Conservation (phyloP, 108 stramenopile species). For the Pseudonitzschia delicatissima region DNA sequence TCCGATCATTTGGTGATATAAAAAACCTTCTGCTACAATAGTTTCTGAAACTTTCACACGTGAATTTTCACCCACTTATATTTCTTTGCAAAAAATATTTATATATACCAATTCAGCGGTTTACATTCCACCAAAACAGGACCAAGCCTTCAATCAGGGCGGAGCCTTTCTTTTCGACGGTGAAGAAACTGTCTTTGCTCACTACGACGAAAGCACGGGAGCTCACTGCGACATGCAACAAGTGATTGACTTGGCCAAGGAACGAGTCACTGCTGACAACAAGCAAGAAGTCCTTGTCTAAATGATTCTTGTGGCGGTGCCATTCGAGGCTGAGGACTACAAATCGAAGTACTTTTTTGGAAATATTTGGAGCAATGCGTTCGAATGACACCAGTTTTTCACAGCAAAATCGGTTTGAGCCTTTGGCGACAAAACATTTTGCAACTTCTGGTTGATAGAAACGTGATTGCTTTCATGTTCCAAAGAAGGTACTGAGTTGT, state of each 20-base stretch:
- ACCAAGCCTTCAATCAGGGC: slow-evolving; percentile 70
- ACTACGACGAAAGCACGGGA: slow-evolving; percentile 75
- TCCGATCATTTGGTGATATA: background rate
- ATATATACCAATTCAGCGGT: slow-evolving; percentile 28
- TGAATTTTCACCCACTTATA: background rate
- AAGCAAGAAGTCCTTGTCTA: background rate
- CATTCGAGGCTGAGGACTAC: background rate
- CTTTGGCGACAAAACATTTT: background rate
- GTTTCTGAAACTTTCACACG: background rate
- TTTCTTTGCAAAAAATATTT: background rate
- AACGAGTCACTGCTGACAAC: background rate
- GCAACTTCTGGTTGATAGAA: background rate
- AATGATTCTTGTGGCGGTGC: no score
- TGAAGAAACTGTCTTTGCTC: slow-evolving; percentile 55
- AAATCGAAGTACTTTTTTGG: background rate
- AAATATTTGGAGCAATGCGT: background rate
- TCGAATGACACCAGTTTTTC: slow-evolving; percentile 4
- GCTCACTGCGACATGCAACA: slow-evolving; percentile 51
- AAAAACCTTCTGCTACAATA: background rate
- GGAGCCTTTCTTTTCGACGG: slow-evolving; percentile 72
- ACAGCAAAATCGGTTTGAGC: background rate
- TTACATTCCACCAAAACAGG: slow-evolving; percentile 67
- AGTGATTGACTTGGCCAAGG: slow-evolving; percentile 42
- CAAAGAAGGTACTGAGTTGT: no score
- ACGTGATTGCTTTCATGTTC: background rate